Evolutionary conservation across 2,329 filamentous ascomycete genomes (phyloP), one percentile per base, ranked within the genome.

Genomic region (Colletotrichum magnum): DNA sequence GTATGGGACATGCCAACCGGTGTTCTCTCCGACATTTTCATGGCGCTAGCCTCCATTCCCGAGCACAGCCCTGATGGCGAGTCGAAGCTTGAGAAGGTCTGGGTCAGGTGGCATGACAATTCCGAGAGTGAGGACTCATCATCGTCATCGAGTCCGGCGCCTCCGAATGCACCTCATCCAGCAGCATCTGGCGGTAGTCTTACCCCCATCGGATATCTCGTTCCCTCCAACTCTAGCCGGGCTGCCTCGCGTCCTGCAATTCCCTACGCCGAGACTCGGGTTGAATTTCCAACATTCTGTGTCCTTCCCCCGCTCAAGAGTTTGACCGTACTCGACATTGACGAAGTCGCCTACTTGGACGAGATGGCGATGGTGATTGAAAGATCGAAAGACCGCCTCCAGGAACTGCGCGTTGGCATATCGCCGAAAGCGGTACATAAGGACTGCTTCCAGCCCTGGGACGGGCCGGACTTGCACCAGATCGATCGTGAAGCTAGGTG

Each of bases 1-100:
- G 86, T 93, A 3, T 96, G 93, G 93, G 93, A 97, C 75, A 95
- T 96, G 93, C 93, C 93, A 0, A 96, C 93, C 0, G 94, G 93
- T 1, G 92, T 96, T 18, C 81, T 94, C 61, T 88, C 93, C 61
- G 93, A 95, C 77, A 92, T 95, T 32, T 96, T 94, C 88, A 88
- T 94, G 76, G 91, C 93, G 24, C 84, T 97, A 54, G 89, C 91
- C 1, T 94, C 92, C 5, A 83, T 94, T 13, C 90, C 89, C 47
- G 87, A 92, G 73, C 84, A 88, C 24, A 81, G 85, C 47, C 84
- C 89, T 47, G 85, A 88, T 21, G 84, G 89, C 54, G 85, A 79
- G 48, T 91, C 91, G 75, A 90, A 91, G 52, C 82, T 96, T 54
- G 90, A 93, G 64, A 89, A 89, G 66, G 85, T 96, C 21, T 95